These are phyloP conservation scores for Aspergillus aculeatinus DNA, from an alignment of 2,329 filamentous ascomycete genomes.

Conservation along the genomic window DNA sequence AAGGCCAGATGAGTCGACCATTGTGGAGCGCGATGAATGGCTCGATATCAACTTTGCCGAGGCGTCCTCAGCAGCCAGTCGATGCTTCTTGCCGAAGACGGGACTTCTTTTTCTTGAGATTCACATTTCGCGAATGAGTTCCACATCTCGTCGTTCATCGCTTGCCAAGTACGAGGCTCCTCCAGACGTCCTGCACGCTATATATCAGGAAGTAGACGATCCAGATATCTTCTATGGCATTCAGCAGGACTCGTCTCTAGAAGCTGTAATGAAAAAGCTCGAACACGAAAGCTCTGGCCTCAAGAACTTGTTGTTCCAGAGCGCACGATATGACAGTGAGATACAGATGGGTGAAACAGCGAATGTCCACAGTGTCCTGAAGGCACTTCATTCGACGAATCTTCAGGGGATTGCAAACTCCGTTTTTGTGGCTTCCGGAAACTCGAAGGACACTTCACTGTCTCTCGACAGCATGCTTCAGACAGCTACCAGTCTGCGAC, in stretches of 20 bases:
- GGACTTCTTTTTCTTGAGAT: constrained; percentile 82
- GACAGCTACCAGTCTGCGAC: constrained; percentile 77
- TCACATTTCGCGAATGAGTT: constrained; percentile 56
- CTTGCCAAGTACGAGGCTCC: constrained; percentile 55
- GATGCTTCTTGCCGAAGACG: constrained; percentile 82
- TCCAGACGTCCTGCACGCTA: constrained; percentile 69
- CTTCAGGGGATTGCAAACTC: constrained; percentile 83
- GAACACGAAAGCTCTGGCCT: constrained; percentile 86
- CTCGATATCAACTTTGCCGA: constrained; percentile 75
- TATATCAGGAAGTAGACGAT: constrained; percentile 92
- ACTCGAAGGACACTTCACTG: constrained; percentile 47
- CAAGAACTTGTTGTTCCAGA: constrained; percentile 85
- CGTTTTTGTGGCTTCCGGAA: constrained; percentile 64
- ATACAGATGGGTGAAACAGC: constrained; percentile 59
- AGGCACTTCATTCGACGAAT: constrained; percentile 75
- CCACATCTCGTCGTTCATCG: constrained; percentile 67
- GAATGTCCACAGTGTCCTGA: constrained; percentile 70
- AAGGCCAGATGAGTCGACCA: constrained; percentile 71
- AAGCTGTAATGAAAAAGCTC: constrained; percentile 74
- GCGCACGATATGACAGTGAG: constrained; percentile 85
- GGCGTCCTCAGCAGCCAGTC: constrained; percentile 69
- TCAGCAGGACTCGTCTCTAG: constrained; percentile 71
- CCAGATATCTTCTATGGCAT: constrained; percentile 95
- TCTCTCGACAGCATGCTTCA: constrained; percentile 72
- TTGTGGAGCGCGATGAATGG: constrained; percentile 78